Base-by-base conservation (phyloP, 345 rosid species). In the Garcia nutans region DNA sequence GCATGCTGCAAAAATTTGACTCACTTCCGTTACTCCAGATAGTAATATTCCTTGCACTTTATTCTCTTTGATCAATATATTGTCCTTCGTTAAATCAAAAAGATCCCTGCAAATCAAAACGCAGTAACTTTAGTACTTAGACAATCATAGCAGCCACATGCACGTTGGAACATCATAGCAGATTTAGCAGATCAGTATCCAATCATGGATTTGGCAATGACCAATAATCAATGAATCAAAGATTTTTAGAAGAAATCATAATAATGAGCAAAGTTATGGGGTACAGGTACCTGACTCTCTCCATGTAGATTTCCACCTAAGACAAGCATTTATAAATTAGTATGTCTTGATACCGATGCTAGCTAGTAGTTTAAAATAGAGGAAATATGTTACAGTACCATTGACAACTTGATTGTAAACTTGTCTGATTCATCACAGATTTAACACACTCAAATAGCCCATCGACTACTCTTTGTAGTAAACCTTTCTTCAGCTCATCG, bases 301-400 rank as follows among this genome's bases (percentile, higher is more conserved):
- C 98, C 98, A 94, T 89, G 84, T 94, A 94, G 80, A 94, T 92
- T 83, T 92, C 98, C 10, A 94, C 97, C 97, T 92, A 64, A 82
- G 28, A 72, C 63, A 77, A 13, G 65, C 55, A 61, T 24, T 71
- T n/a, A 68, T 56, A 62, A 64, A 57, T 57, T 57, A 26, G 62
- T 73, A 6, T 59, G 41, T 50, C 44, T 52, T 72, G 20, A 22
- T 22, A 33, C 55, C 47, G 56, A 60, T 23, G 66, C 41, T 50
- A 66, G 4, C 68, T 6, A n/a, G 24, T 59, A 45, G 63, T 7
- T 22, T 62, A 73, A 44, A 6, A 54, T 16, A 24, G 60, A 72
- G 60, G 67, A 16, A 37, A 26, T 54, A 65, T 26, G 61, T 76
- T 17, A 63, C 76, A 80, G 10, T 86, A 92, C 98, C 97, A 94